Base-by-base conservation (phyloP, 352 stramenopile species). In the Globisporangium paroecandrum region DNA sequence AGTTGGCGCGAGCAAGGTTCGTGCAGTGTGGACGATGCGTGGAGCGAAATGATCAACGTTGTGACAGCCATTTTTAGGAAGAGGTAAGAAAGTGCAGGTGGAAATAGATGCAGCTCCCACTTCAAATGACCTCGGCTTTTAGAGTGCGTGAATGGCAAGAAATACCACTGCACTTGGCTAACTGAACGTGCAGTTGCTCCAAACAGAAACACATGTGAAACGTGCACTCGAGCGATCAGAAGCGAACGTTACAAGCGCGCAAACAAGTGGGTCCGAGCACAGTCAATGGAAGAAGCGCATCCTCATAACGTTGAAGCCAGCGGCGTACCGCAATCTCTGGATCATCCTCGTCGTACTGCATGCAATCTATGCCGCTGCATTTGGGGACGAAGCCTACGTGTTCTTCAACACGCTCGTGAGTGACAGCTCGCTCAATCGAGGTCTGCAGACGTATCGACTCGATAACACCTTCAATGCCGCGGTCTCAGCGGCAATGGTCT, bases 331-430 rank as follows among this genome's bases (percentile, higher is more conserved):
- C 27, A 25, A 43, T 10, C 60, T 65, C 25, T 63, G 58, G 36
- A 49, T 63, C 22, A 9, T 36, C 7, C 36, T 63, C n/a, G 7
- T 63, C 4, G 58, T 41, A 22, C 24, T 63, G 58, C 58, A 63
- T 27, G 58, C n/a, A 24, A 3, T 63, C 13, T 36, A 53, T 22
- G 10, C 34, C 25, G 22, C 51, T 34, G 58, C 58, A 22, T 63
- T 47, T n/a, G 58, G 58, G 15, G 22, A 53, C 8, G 36, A 63
- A 53, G 15, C n/a, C 10, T 53, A 3, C 12, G 24, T 63, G 15
- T 38, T 47, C 58, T 2, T 34, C 9, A 53, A 24, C 5, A 34
- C 22, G 24, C 25, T 63, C n/a, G 22, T 53, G 58, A 4, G 36
- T n/a, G 34, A 34, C n/a, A 63, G 58, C 4, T 10, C 15, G 22